Evolutionary conservation across 129 eudicot genomes (phyloP).

Genomic region (Calendula officinalis): DNA sequence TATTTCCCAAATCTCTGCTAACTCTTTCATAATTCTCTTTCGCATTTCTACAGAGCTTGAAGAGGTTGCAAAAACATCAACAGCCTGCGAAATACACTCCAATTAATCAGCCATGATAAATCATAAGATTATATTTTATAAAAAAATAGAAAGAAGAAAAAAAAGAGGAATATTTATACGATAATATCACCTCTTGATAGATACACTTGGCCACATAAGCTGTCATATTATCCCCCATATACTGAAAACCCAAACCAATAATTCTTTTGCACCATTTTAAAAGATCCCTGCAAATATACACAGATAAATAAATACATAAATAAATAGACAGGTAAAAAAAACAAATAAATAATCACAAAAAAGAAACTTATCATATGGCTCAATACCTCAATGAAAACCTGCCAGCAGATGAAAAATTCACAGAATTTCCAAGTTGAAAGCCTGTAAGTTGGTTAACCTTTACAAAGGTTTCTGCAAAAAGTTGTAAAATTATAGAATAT

Average conservation of each 20-base stretch:
- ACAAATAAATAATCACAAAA: background rate
- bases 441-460: constrained; percentile 52
- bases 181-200: constrained; percentile 56
- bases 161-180: background rate
- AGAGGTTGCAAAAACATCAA: constrained; percentile 80
- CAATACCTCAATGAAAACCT: constrained; percentile 81
- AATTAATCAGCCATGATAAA: constrained; percentile 12
- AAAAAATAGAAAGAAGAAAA: background rate
- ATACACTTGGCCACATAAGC: constrained; percentile 43
- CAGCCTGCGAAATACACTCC: constrained; percentile 56
- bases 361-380: background rate
- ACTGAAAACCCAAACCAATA: constrained; percentile 49
- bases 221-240: constrained; percentile 37
- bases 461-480: constrained; percentile 74
- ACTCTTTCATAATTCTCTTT: constrained; percentile 54
- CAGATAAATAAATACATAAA: constrained; percentile 4
- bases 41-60: constrained; percentile 65
- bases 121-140: background rate
- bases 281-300: constrained; percentile 65
- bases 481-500: background rate
- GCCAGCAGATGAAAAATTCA: constrained; percentile 39
- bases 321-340: background rate
- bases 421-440: constrained; percentile 43
- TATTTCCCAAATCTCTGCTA: constrained; percentile 68
- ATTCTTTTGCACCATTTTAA: constrained; percentile 90